Evolutionary conservation across 345 rosid species (phyloP).

Genomic region (Salix suchowensis): DNA sequence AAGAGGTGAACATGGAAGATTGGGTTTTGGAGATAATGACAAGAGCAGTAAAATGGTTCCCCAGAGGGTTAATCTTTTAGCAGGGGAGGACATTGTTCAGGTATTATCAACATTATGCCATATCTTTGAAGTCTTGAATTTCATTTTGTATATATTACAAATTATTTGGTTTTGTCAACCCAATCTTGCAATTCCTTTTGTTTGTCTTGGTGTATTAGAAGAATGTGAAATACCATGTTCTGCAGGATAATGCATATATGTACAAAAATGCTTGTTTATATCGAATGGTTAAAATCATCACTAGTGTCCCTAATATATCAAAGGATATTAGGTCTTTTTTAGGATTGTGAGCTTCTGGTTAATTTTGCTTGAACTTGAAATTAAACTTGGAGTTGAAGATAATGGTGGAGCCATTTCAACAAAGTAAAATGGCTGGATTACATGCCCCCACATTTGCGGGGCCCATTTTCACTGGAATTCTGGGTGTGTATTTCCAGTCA

Average conservation of each 20-base stretch:
- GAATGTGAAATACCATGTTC: not conserved
- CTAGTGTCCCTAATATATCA: not conserved
- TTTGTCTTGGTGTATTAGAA: not conserved
- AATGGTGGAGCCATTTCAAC: not conserved
- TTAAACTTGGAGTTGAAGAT: not conserved
- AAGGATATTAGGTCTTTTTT: not conserved
- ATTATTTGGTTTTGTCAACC: not conserved
- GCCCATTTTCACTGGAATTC: not conserved
- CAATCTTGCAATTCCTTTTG: not conserved
- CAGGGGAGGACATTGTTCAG: slow-evolving; percentile 82
- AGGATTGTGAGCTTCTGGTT: not conserved
- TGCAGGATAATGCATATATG: not conserved
- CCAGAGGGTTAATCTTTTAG: slow-evolving; percentile 80
- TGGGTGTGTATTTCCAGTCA: not conserved
- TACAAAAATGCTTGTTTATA: not conserved
- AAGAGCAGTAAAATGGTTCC: slow-evolving; percentile 98
- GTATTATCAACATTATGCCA: slow-evolving; percentile 13
- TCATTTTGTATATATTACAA: not conserved
- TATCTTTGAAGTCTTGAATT: not conserved
- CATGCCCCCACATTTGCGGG: not conserved
- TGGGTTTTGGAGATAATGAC: slow-evolving; percentile 98
- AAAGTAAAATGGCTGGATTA: not conserved
- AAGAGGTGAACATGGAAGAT: slow-evolving; percentile 98
- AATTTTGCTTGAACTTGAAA: not conserved
- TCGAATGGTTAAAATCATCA: no score